These are phyloP conservation scores for Papilionanthe hybrid DNA, from an alignment of 116 monocot species.

Conservation along the genomic window DNA sequence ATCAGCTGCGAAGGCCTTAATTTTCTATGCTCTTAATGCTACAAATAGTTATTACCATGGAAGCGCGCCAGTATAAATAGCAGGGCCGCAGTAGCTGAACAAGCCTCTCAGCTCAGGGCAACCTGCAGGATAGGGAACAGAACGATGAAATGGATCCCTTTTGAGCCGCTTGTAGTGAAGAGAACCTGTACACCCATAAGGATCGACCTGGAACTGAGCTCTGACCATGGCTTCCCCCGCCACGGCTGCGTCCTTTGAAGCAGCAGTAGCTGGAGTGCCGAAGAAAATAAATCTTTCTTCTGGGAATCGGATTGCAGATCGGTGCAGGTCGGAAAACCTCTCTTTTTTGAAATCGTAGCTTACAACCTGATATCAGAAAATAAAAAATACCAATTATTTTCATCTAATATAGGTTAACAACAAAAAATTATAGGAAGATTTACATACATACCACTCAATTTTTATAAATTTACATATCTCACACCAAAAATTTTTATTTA, in stretches of 20 bases:
- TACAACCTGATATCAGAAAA: conserved; percentile 50
- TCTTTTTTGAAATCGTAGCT: conserved; percentile 96
- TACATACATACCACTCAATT: too few species aligned
- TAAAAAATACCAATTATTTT: neutral
- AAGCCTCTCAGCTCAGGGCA: conserved; percentile 79
- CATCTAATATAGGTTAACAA: neutral
- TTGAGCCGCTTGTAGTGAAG: conserved; percentile 65
- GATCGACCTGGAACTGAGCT: conserved; percentile 70
- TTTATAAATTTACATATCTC: too few species aligned
- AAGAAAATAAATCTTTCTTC: conserved; percentile 63
- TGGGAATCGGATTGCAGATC: conserved; percentile 73
- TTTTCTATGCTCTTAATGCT: neutral
- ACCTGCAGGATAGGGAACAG: conserved; percentile 73
- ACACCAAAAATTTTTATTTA: too few species aligned
- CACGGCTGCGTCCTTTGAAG: conserved; percentile 55
- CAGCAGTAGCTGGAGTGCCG: conserved; percentile 62
- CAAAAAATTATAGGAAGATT: neutral
- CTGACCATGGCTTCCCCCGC: conserved; percentile 71
- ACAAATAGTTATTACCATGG: conserved; percentile 50
- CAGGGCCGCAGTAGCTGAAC: conserved; percentile 75
- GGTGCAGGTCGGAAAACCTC: conserved; percentile 71
- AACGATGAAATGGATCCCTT: conserved; percentile 85
- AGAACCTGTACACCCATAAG: conserved; percentile 69
- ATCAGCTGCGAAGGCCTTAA: neutral
- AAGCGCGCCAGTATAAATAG: conserved; percentile 62